These are phyloP conservation scores for Geotrichum restrictum DNA, from an alignment of 1,139 yeast genomes.

Conservation along the genomic window DNA sequence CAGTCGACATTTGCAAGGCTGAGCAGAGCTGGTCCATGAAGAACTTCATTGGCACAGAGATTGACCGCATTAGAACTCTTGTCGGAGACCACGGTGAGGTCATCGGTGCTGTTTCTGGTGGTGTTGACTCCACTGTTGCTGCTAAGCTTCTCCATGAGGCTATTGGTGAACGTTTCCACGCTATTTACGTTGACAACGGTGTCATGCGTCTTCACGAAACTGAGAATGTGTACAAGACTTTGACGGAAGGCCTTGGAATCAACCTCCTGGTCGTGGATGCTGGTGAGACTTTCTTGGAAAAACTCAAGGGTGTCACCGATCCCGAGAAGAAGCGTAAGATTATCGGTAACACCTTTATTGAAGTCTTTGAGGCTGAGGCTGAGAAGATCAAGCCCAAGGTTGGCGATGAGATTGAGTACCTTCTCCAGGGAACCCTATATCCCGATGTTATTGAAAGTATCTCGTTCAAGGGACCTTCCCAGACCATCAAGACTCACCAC, in stretches of 20 bases:
- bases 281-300: constrained; percentile 76
- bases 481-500: constrained; percentile 98
- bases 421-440: constrained; percentile 94
- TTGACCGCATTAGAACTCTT: constrained; percentile 78
- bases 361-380: constrained; percentile 94
- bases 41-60: constrained; percentile 94
- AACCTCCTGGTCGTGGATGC: constrained; percentile 95
- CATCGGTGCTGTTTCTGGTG: constrained; percentile 99
- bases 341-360: constrained; percentile 96
- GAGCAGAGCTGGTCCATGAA: constrained; percentile 95
- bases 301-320: constrained; percentile 90
- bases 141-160: constrained; percentile 98
- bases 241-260: constrained; percentile 90
- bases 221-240: constrained; percentile 76
- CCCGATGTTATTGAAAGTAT: constrained; percentile 98
- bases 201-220: constrained; percentile 95
- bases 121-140: constrained; percentile 99
- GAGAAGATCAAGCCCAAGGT: constrained; percentile 78
- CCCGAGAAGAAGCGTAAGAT: constrained; percentile 99
- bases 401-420: constrained; percentile 81
- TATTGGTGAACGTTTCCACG: constrained; percentile 98
- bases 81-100: constrained; percentile 99
- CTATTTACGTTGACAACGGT: constrained; percentile 96
- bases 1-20: constrained; percentile 83
- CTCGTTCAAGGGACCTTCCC: constrained; percentile 98